Base-by-base conservation (phyloP, 2,329 filamentous ascomycete species). In the Nemania sp. region DNA sequence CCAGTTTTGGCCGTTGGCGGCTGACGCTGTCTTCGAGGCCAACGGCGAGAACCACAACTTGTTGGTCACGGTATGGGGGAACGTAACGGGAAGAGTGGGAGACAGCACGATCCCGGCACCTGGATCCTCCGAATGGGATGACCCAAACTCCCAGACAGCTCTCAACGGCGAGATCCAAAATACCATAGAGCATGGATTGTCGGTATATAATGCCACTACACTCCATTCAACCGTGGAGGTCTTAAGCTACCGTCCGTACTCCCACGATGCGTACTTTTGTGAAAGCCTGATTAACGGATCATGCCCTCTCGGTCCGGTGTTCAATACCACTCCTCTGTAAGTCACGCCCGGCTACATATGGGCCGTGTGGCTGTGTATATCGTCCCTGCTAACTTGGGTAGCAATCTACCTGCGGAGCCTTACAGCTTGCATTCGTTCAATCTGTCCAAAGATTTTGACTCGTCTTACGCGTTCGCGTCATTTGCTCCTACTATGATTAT, bases 391-490 rank as follows among this genome's bases (percentile, higher is more conserved):
- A 24, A 71, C 52, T 62, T 63, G 35, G 62, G 51, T 62, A 73
- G 68, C 13, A 66, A 66, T 47, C 60, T 64, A 65, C 57, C 64
- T 64, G 72, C 56, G 72, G 59, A 71, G 20, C 80, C 80, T 10
- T 74, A 83, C 73, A 73, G 68, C 13, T 83, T 97, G 45, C 93
- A 92, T 2, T 90, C 92, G 1, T 90, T 98, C 77, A 90, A 88
- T 62, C 81, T 97, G 35, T 85, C 86, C 32, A 89, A 94, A 79
- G 86, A 93, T 69, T 91, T 98, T 79, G 84, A 86, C 71, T 93
- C 93, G n/a, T 88, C 89, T 0, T 99, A 97, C 79, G 88, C 93
- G 4, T 97, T 99, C 77, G 87, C 93, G 1, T 95, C 94, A 1
- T 89, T 98, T 71, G 86, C 89, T 6, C 85, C 92, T 8, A 93